Conservation (phyloP, 495 filamentous ascomycete genomes). For the Aspergillus cavernicola region DNA sequence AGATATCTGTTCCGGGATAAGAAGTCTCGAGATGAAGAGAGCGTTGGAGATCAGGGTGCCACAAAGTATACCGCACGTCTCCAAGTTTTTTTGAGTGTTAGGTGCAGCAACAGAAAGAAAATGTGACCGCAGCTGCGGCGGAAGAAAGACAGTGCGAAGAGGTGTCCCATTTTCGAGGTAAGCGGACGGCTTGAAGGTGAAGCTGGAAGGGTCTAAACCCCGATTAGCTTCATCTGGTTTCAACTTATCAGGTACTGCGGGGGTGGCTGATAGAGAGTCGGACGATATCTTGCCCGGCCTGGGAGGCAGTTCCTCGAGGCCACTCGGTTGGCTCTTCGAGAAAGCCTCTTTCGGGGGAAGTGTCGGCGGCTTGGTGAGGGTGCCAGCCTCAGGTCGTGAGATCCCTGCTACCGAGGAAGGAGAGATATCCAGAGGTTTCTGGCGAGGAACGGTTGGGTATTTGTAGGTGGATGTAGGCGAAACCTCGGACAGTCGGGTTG, state of each 20-base stretch:
- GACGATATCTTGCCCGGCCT: slow-evolving; percentile 31
- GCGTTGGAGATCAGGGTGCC: slow-evolving; percentile 90
- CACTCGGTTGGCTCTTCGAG: slow-evolving; percentile 16
- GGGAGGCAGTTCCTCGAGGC: slow-evolving; percentile 26
- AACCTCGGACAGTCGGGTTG: slow-evolving; percentile 12
- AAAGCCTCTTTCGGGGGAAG: slow-evolving; percentile 48
- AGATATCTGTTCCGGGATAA: slow-evolving; percentile 86
- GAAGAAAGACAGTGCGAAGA: slow-evolving; percentile 83
- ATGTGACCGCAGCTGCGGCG: slow-evolving; percentile 61
- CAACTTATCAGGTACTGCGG: slow-evolving; percentile 28
- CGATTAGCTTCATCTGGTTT: slow-evolving; percentile 19
- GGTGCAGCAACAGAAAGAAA: slow-evolving; percentile 69
- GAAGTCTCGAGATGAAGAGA: slow-evolving; percentile 78
- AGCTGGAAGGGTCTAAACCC: slow-evolving; percentile 48
- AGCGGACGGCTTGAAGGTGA: slow-evolving; percentile 79
- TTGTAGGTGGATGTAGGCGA: slow-evolving; percentile 33
- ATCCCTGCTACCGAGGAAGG: slow-evolving; percentile 16
- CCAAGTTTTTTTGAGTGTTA: slow-evolving; percentile 78
- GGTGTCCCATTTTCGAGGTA: slow-evolving; percentile 85
- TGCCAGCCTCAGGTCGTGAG: slow-evolving; percentile 21
- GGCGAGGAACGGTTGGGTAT: slow-evolving; percentile 54
- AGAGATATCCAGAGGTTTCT: slow-evolving; percentile 28
- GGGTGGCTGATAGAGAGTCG: slow-evolving; percentile 8
- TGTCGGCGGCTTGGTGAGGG: slow-evolving; percentile 39
- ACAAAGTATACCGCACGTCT: slow-evolving; percentile 92